Evolutionary conservation across 2,329 filamentous ascomycete genomes (phyloP).

Genomic region (Plectosphaerella sp.): DNA sequence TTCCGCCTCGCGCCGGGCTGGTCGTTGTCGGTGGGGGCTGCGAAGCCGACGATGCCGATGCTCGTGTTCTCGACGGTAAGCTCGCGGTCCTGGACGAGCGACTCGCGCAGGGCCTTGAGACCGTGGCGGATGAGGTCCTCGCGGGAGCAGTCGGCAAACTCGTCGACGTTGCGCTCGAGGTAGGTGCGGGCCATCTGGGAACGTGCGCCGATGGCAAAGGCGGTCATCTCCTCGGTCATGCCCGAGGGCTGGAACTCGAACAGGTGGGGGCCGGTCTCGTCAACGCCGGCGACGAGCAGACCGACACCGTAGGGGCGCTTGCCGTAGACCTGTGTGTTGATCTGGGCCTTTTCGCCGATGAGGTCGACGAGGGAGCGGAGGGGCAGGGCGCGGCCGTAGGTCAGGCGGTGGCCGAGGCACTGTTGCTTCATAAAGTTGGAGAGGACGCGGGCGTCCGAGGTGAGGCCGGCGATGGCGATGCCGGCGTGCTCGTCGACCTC

Average conservation of each 20-base stretch:
- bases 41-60: slow-evolving; percentile 73
- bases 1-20: slow-evolving; percentile 37
- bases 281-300: slow-evolving; percentile 85
- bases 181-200: slow-evolving; percentile 98
- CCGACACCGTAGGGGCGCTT: slow-evolving; percentile 95
- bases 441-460: slow-evolving; percentile 95
- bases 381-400: slow-evolving; percentile 90
- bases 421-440: slow-evolving; percentile 99
- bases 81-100: slow-evolving; percentile 93
- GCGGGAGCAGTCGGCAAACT: slow-evolving; percentile 69
- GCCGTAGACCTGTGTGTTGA: slow-evolving; percentile 96
- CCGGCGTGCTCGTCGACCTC: slow-evolving; percentile 93
- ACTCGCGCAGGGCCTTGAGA: slow-evolving; percentile 88
- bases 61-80: slow-evolving; percentile 96
- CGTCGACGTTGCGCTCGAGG: slow-evolving; percentile 84
- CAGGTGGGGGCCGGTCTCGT: slow-evolving; percentile 89
- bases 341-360: slow-evolving; percentile 94
- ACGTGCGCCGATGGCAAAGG: slow-evolving; percentile 91
- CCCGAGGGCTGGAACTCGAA: slow-evolving; percentile 98
- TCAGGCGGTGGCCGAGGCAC: slow-evolving; percentile 90
- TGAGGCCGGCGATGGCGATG: slow-evolving; percentile 92
- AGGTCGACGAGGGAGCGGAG: slow-evolving; percentile 83
- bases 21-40: slow-evolving; percentile 23
- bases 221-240: slow-evolving; percentile 95
- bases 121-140: slow-evolving; percentile 92